phyloP scores from a whole-genome alignment of 1,139 yeast genomes.

The Schizosaccharomyces versatilis region DNA sequence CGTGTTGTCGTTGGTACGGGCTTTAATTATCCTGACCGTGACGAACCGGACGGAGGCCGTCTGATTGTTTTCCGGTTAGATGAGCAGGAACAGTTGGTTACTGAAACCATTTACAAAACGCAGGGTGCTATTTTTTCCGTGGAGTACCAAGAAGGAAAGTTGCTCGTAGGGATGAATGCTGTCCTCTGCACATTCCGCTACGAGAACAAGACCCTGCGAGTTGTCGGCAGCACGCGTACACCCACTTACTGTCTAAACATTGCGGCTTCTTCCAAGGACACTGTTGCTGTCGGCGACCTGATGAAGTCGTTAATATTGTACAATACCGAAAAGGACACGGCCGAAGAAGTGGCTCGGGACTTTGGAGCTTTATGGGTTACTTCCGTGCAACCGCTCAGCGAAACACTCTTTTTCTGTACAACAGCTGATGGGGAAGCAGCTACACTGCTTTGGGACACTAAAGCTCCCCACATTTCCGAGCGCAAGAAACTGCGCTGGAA shows the following conservation, averaged over 20 bases:
- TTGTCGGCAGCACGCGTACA: constrained; percentile 8
- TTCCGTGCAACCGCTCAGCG: constrained; percentile 11
- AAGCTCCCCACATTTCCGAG: constrained; percentile 7
- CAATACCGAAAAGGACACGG: constrained; percentile 1
- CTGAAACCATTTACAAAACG: constrained; percentile 9
- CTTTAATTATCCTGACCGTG: constrained; percentile 11
- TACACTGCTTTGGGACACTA: constrained; percentile 6
- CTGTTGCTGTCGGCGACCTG: constrained; percentile 13
- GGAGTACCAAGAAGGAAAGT: constrained; percentile 7
- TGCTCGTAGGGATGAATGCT: constrained; percentile 13
- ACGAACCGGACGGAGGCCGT: constrained; percentile 13
- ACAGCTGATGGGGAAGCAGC: constrained; percentile 14
- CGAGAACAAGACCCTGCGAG: constrained; percentile 1
- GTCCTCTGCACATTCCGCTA: constrained; percentile 7
- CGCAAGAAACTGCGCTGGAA: constrained; percentile 9
- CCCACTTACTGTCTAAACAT: constrained; percentile 13
- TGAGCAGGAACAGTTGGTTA: constrained; percentile 8
- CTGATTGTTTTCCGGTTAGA: constrained; percentile 11
- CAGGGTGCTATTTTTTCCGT: constrained; percentile 13
- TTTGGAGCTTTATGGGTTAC: constrained; percentile 15
- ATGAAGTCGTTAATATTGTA: constrained; percentile 13
- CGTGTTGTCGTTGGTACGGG: constrained; percentile 14
- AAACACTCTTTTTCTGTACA: constrained; percentile 10
- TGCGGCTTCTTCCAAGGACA: constrained; percentile 7
- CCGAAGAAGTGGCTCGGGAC: constrained; percentile 13